A percentile compares a stretch with the other conserved stretches of the same genome.
Conservation (phyloP, 2,329 filamentous ascomycete genomes). For the Cadophora sp. region DNA sequence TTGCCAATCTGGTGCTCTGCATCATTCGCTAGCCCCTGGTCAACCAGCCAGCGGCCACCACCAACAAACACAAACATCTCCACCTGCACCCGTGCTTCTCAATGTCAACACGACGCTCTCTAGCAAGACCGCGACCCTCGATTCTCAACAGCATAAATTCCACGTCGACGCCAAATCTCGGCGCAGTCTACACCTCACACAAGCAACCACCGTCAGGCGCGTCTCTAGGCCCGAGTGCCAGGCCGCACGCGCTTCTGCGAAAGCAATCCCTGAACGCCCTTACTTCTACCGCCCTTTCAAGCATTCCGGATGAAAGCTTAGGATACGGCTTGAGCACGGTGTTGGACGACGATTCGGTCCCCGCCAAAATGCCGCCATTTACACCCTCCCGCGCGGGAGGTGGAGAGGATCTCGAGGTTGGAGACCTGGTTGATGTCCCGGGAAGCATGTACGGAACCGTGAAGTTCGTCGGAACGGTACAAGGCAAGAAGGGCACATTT, state of each 20-base stretch:
- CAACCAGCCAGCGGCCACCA: slow-evolving; percentile 11
- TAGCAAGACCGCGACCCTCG: slow-evolving; percentile 45
- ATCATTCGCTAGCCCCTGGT: slow-evolving; percentile 19
- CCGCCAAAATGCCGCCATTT: slow-evolving; percentile 58
- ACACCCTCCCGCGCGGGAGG: slow-evolving; percentile 59
- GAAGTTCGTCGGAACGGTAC: slow-evolving; percentile 85
- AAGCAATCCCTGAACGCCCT: slow-evolving; percentile 77
- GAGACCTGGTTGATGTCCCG: slow-evolving; percentile 88
- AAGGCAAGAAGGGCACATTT: slow-evolving; percentile 89
- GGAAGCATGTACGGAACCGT: slow-evolving; percentile 91
- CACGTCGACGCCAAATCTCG: slow-evolving; percentile 65
- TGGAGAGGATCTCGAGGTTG: slow-evolving; percentile 68
- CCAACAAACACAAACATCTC: slow-evolving; percentile 11
- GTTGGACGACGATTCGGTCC: slow-evolving; percentile 50
- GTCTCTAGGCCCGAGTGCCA: slow-evolving; percentile 12
- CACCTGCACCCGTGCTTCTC: slow-evolving; percentile 13
- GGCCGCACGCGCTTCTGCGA: slow-evolving; percentile 58
- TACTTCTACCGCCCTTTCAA: slow-evolving; percentile 66
- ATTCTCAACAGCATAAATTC: slow-evolving; percentile 50
- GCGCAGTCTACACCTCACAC: slow-evolving; percentile 43
- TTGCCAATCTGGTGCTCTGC: slow-evolving; percentile 15
- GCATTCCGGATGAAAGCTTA: slow-evolving; percentile 71
- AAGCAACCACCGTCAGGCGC: slow-evolving; percentile 21
- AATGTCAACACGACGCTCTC: slow-evolving; percentile 43
- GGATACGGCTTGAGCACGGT: slow-evolving; percentile 67